phyloP scores from a whole-genome alignment of 768 basidiomycete species.

The Tricholoma bakamatsutake region DNA sequence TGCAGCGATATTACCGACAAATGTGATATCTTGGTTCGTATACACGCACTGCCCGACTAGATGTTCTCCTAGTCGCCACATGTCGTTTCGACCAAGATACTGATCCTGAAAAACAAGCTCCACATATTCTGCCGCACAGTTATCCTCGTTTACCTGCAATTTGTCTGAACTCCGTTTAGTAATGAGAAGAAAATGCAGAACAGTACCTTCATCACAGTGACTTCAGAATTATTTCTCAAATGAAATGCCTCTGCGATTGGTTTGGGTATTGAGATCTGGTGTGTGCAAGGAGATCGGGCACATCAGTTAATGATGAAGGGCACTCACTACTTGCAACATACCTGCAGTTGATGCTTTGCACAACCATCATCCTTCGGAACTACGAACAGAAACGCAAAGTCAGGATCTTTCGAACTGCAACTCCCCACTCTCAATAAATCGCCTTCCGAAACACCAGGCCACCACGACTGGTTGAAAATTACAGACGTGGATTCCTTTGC shows the following conservation, averaged over 20 bases:
- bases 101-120: constrained; percentile 94
- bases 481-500: constrained; percentile 52
- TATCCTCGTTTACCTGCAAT: constrained; percentile 59
- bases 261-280: constrained; percentile 69
- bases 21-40: constrained; percentile 77
- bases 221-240: constrained; percentile 67
- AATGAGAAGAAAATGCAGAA: neutral
- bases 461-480: constrained; percentile 65
- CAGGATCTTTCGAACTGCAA: constrained; percentile 32
- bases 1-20: constrained; percentile 77
- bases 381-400: constrained; percentile 53
- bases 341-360: constrained; percentile 64
- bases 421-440: constrained; percentile 59
- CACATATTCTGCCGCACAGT: constrained; percentile 66
- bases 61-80: constrained; percentile 89
- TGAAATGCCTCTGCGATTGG: constrained; percentile 67
- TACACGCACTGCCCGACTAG: constrained; percentile 80
- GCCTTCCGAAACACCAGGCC: constrained; percentile 76
- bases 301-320: neutral
- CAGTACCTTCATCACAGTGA: constrained; percentile 62
- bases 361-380: constrained; percentile 60
- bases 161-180: constrained; percentile 3
- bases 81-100: constrained; percentile 92
- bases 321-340: constrained; percentile 8
- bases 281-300: neutral